phyloP scores from a whole-genome alignment of 2,329 filamentous ascomycete genomes.

The Beauveria australis region DNA sequence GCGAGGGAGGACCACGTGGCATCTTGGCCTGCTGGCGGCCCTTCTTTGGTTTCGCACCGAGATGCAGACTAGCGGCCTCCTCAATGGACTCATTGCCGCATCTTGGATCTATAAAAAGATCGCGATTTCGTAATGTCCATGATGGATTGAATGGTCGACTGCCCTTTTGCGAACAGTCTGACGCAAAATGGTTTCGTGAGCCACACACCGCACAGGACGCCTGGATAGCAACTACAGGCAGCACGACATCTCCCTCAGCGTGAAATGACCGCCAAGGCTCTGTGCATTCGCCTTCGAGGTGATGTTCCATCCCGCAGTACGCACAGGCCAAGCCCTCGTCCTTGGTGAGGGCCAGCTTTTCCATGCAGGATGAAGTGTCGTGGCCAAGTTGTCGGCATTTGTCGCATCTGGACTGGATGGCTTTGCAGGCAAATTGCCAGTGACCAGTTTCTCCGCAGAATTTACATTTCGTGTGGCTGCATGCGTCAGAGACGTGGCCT shows the following conservation, averaged over 20 bases:
- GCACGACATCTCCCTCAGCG: conserved; percentile 29
- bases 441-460: conserved; percentile 41
- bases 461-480: conserved; percentile 38
- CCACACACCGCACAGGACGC: conserved; percentile 51
- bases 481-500: conserved; percentile 38
- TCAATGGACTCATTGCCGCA: conserved; percentile 33
- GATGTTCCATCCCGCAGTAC: conserved; percentile 47
- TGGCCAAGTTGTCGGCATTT: conserved; percentile 61
- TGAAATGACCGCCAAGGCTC: conserved; percentile 52
- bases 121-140: conserved; percentile 43
- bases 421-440: conserved; percentile 42
- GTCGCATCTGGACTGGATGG: conserved; percentile 36
- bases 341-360: conserved; percentile 45
- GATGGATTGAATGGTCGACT: conserved; percentile 29
- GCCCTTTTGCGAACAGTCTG: conserved; percentile 38
- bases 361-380: conserved; percentile 38
- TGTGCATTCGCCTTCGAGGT: conserved; percentile 53
- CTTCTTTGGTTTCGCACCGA: conserved; percentile 13
- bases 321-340: conserved; percentile 51
- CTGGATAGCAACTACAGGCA: conserved; percentile 41
- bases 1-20: conserved; percentile 25
- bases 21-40: conserved; percentile 23
- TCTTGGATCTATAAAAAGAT: conserved; percentile 40
- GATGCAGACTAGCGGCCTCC: conserved; percentile 19
- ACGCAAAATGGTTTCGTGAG: conserved; percentile 43